Conservation (phyloP, 2,329 filamentous ascomycete genomes). For the Fusarium sulawesiense region DNA sequence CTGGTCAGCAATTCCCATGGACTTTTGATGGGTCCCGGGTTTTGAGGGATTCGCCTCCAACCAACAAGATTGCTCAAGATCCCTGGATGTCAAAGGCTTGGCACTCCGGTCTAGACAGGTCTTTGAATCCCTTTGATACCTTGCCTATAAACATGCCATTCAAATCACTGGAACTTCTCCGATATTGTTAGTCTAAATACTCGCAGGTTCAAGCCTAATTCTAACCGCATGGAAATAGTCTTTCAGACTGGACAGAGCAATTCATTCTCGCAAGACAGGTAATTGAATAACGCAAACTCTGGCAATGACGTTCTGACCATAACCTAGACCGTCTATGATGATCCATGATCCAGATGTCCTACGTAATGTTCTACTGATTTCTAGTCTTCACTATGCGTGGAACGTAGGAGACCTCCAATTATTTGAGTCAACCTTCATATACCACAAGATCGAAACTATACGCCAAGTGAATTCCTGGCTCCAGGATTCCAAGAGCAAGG, state of each 20-base stretch:
- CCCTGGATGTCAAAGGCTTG: not conserved
- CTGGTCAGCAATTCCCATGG: not conserved
- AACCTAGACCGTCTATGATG: not conserved
- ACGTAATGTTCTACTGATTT: not conserved
- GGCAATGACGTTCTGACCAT: not conserved
- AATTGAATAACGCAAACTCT: too few species aligned
- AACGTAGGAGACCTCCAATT: not conserved
- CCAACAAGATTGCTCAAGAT: not conserved
- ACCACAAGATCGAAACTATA: not conserved
- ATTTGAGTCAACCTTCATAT: not conserved
- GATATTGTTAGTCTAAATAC: too few species aligned
- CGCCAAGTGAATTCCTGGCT: not conserved
- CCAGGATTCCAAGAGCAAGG: not conserved
- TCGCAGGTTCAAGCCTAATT: too few species aligned
- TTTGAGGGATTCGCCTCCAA: not conserved
- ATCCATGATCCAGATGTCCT: not conserved
- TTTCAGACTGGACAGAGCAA: not conserved
- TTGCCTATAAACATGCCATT: not conserved
- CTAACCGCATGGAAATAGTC: too few species aligned
- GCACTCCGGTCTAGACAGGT: accelerated
- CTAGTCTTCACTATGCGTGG: not conserved
- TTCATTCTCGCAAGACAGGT: too few species aligned
- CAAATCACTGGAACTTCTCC: not conserved
- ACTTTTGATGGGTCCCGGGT: not conserved
- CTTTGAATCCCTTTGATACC: not conserved